A percentile compares a stretch with the other conserved stretches of the same genome.
These are phyloP conservation scores for Batkoa obscura DNA, from an alignment of 371 early-diverging fungal genomes.

Conservation along the genomic window DNA sequence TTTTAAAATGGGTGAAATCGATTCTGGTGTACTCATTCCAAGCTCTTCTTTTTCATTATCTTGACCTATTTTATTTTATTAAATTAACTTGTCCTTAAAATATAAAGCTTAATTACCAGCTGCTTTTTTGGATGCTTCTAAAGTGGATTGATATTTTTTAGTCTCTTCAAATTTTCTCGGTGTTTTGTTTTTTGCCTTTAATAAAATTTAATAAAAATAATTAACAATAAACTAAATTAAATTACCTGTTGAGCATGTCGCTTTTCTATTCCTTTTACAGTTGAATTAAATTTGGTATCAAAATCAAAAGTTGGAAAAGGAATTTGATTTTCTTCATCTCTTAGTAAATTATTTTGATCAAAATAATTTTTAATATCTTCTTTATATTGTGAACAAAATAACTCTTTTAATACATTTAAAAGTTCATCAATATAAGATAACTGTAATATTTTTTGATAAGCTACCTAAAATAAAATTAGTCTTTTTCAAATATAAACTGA, in stretches of 20 bases:
- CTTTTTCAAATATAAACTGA: neutral
- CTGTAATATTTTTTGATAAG: slow-evolving; percentile 72
- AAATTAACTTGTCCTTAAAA: neutral
- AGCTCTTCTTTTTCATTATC: slow-evolving; percentile 6
- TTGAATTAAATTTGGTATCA: slow-evolving; percentile 18
- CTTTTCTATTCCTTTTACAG: slow-evolving; percentile 19
- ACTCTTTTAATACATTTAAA: slow-evolving; percentile 26
- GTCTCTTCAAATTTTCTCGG: slow-evolving; percentile 77
- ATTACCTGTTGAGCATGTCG: slow-evolving; percentile 17
- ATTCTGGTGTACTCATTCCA: too few relatives aligned
- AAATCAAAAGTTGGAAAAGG: slow-evolving; percentile 9
- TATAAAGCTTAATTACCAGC: slow-evolving; percentile 17
- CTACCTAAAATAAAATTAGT: slow-evolving; percentile 35
- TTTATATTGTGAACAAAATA: slow-evolving; percentile 5
- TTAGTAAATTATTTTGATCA: neutral
- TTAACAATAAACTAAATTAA: neutral
- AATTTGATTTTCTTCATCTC: neutral
- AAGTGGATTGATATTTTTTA: slow-evolving; percentile 50
- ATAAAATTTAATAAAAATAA: slow-evolving; percentile 1
- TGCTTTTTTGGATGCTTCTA: slow-evolving; percentile 44
- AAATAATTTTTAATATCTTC: neutral
- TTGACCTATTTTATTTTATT: neutral
- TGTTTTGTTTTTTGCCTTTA: slow-evolving; percentile 21
- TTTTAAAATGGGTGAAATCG: slow-evolving; percentile 21
- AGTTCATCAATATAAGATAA: slow-evolving; percentile 72